phyloP scores from a whole-genome alignment of 495 filamentous ascomycete species.

The Xylaria acuta region DNA sequence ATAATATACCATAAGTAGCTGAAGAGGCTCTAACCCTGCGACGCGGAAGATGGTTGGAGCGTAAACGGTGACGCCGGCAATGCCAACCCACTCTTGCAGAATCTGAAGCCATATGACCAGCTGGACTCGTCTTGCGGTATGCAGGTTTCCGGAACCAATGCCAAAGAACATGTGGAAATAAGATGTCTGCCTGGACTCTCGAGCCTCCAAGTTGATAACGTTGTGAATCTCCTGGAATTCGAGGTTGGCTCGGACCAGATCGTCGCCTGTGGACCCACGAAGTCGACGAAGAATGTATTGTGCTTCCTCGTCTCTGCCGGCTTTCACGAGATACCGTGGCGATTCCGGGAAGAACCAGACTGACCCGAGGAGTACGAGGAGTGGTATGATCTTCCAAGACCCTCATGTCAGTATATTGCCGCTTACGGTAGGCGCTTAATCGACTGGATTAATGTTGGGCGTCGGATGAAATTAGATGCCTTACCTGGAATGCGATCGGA shows the following conservation, averaged over 20 bases:
- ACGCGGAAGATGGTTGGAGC: slow-evolving; percentile 70
- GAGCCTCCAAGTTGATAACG: slow-evolving; percentile 57
- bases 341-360: slow-evolving; percentile 72
- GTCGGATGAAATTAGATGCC: background rate
- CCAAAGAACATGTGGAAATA: slow-evolving; percentile 71
- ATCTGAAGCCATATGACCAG: slow-evolving; percentile 76
- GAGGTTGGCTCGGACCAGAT: slow-evolving; percentile 58
- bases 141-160: slow-evolving; percentile 65
- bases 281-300: slow-evolving; percentile 67
- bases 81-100: slow-evolving; percentile 76
- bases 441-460: background rate
- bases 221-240: slow-evolving; percentile 70
- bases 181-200: slow-evolving; percentile 59
- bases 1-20: no score
- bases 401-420: background rate
- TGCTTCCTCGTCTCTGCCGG: slow-evolving; percentile 65
- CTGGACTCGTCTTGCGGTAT: slow-evolving; percentile 70
- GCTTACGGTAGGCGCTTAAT: background rate
- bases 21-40: no score
- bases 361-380: slow-evolving; percentile 57
- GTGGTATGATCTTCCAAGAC: slow-evolving; percentile 56
- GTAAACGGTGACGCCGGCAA: slow-evolving; percentile 73
- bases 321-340: slow-evolving; percentile 69
- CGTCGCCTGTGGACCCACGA: slow-evolving; percentile 63
- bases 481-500: slow-evolving; percentile 69